phyloP scores from a whole-genome alignment of 2,329 filamentous ascomycete genomes.

The Diaporthe amygdali region DNA sequence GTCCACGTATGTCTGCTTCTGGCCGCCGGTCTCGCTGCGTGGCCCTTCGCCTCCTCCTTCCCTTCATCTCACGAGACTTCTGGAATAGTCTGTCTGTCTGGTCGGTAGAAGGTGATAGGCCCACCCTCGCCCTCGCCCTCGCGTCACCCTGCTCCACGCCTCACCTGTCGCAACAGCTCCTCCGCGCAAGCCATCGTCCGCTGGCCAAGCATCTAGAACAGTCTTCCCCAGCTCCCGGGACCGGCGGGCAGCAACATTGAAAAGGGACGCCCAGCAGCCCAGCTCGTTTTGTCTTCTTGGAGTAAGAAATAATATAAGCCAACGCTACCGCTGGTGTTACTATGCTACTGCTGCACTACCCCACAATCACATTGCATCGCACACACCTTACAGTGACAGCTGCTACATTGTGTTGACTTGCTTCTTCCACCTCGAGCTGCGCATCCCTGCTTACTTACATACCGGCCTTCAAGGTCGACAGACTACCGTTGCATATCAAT shows the following conservation, averaged over 20 bases:
- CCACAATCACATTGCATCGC: background rate
- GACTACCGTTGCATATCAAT: conserved; percentile 8
- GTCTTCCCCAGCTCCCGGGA: background rate
- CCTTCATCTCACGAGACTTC: background rate
- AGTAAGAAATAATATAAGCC: background rate
- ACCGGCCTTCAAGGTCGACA: background rate
- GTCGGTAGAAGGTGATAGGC: background rate
- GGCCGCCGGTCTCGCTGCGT: background rate
- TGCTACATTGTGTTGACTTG: background rate
- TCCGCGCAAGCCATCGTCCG: background rate
- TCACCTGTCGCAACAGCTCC: background rate
- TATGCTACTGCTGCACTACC: background rate
- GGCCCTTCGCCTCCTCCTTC: background rate
- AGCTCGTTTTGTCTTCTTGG: background rate
- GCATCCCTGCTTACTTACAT: background rate
- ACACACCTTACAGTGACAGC: background rate
- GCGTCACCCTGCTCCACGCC: background rate
- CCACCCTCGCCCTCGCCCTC: conserved; percentile 15
- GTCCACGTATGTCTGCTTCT: background rate
- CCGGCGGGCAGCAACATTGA: background rate
- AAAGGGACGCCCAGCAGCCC: background rate
- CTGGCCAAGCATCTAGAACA: conserved; percentile 17
- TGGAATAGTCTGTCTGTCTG: background rate
- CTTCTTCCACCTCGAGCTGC: background rate
- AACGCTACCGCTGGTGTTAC: background rate